These are phyloP conservation scores for Ceratocystiopsis sp. DNA, from an alignment of 2,329 filamentous ascomycete genomes.

Conservation along the genomic window DNA sequence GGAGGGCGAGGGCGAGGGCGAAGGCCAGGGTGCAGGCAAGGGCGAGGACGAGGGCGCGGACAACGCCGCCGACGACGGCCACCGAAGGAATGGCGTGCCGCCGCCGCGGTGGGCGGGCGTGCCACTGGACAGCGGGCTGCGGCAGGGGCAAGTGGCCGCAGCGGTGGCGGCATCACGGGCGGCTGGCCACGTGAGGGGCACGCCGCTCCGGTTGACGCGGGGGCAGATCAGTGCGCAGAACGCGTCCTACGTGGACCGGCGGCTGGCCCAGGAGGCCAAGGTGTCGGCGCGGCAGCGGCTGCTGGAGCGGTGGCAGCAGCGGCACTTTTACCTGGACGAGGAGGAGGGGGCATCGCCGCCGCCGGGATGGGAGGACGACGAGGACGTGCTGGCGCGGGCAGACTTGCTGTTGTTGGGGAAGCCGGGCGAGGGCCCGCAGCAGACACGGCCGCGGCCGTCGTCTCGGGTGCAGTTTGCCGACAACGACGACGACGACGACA, in stretches of 20 bases:
- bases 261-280: conserved; percentile 21
- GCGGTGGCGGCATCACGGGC: not conserved
- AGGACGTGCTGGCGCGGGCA: conserved; percentile 38
- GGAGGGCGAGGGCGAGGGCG: too few species aligned
- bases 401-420: too few species aligned
- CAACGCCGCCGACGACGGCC: not conserved
- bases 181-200: not conserved
- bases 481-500: conserved; percentile 53
- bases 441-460: conserved; percentile 47
- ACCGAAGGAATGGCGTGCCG: too few species aligned
- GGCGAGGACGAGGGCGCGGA: too few species aligned
- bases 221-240: conserved; percentile 18
- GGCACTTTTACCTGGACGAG: conserved; percentile 70
- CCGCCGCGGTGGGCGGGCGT: too few species aligned
- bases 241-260: conserved; percentile 17
- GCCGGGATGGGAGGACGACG: conserved; percentile 42
- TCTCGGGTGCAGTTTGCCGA: conserved; percentile 68
- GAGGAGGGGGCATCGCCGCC: conserved; percentile 60
- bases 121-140: not conserved
- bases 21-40: too few species aligned
- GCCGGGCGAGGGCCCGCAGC: conserved; percentile 19
- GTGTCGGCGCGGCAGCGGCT: conserved; percentile 32
- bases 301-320: conserved; percentile 56
- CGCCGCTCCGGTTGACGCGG: not conserved
- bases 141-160: not conserved